phyloP scores from a whole-genome alignment of 495 filamentous ascomycete genomes.

The Hyaloscypha hepaticicola region DNA sequence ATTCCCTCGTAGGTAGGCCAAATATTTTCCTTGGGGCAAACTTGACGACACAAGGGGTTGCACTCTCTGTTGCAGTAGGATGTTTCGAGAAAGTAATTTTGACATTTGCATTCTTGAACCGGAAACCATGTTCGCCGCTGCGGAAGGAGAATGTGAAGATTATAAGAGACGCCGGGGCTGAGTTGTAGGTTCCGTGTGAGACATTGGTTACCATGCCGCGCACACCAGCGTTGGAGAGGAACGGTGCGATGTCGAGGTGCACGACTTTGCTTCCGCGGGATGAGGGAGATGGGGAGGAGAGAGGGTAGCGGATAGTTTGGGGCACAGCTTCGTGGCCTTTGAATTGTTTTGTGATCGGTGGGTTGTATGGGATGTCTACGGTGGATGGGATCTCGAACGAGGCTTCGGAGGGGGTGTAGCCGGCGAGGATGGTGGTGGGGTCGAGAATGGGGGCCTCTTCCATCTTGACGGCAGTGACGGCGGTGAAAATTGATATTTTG shows the following conservation, averaged over 20 bases:
- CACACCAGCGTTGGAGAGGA: slow-evolving; percentile 7
- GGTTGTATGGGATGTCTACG: not conserved
- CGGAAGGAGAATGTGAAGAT: slow-evolving; percentile 3
- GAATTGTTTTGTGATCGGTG: not conserved
- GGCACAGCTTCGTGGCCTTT: not conserved
- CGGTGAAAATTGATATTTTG: too few species aligned
- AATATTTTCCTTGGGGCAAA: slow-evolving; percentile 11
- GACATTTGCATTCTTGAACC: too few species aligned
- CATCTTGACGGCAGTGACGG: too few species aligned
- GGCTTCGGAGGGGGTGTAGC: not conserved
- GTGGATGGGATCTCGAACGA: not conserved
- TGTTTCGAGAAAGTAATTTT: too few species aligned
- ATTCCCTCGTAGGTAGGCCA: not conserved
- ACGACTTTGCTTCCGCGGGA: not conserved
- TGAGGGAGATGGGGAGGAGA: not conserved
- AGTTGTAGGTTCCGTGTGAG: slow-evolving; percentile 5
- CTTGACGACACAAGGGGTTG: not conserved
- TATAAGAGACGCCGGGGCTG: slow-evolving; percentile 1
- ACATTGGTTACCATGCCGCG: slow-evolving; percentile 9
- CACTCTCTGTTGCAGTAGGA: too few species aligned
- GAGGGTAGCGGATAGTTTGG: not conserved
- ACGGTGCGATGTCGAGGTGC: slow-evolving; percentile 6
- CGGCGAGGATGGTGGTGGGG: not conserved
- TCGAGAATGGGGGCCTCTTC: not conserved
- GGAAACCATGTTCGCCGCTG: slow-evolving; percentile 1